Base-by-base conservation (phyloP, 805 yeast species). In the Candida loeiensis region DNA sequence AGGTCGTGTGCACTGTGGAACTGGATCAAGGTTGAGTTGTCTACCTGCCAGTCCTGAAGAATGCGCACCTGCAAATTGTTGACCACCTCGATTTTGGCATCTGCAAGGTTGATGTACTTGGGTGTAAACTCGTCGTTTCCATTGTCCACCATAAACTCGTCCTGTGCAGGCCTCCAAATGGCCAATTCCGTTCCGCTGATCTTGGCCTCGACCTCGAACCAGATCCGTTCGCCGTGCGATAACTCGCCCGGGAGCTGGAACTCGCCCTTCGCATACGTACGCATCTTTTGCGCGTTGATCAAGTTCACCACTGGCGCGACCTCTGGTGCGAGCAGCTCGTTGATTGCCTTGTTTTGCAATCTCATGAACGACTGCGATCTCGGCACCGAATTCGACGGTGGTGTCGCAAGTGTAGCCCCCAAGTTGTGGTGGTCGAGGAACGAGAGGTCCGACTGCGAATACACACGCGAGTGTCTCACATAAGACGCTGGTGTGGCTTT, bases 271-370 rank as follows among this genome's bases (percentile, higher is more conserved):
- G 66, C 69, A 57, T 87, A 86, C 6, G 76, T 68, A 35, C 95
- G 70, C 17, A 78, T 71, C 45, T 78, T 77, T 54, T 87, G 95
- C 14, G 89, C 80, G 34, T 76, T 75, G 40, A 85, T 67, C 47
- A 87, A 68, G 15, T 86, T 80, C 27, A 86, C 74, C 8, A 85
- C 73, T 0, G 95, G 95, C 12, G 78, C 61, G 54, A 87, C 67
- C 54, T 85, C 91, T 12, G 77, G 76, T 0, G 89, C 85, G 25
- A 66, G 52, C 21, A 50, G 52, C 19, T 58, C 59, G 37, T 34
- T 51, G 36, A 58, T 48, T 21, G 41, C 25, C 34, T 41, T 50
- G 32, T 48, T 50, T 33, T 53, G 58, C 11, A 42, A 31, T 12
- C 17, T 11, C 6, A 56, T 34, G 19, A 53, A 40, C 3, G 55